Percentiles rank a stretch among this genome's conserved stretches.
phyloP scores from a whole-genome alignment of 2,329 filamentous ascomycete genomes.

The Ophiocordyceps camponoti-saundersi region DNA sequence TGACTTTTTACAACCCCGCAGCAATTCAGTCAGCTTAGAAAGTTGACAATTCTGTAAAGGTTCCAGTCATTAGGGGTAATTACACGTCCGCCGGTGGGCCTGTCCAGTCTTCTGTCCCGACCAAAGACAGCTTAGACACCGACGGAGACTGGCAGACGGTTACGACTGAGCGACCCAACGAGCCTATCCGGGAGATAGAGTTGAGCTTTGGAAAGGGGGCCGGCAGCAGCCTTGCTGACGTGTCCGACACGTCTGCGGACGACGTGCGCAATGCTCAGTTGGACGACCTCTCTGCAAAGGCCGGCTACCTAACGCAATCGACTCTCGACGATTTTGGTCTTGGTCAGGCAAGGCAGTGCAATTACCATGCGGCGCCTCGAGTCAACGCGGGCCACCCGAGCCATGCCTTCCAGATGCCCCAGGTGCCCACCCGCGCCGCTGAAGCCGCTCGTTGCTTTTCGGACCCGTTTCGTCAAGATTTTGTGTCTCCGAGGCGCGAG shows the following conservation, averaged over 20 bases:
- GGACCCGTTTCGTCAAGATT: constrained; percentile 8
- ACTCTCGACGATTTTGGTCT: background rate
- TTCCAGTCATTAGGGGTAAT: constrained; percentile 11
- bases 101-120: constrained; percentile 4
- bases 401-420: constrained; percentile 6
- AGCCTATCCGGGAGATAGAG: constrained; percentile 7
- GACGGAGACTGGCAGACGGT: constrained; percentile 20
- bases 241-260: constrained; percentile 18
- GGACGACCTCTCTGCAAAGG: background rate
- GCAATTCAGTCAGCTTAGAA: constrained; percentile 22
- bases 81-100: background rate
- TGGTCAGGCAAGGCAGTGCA: background rate
- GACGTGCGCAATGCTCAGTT: constrained; percentile 2
- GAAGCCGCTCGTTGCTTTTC: constrained; percentile 11
- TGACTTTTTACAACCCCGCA: constrained; percentile 18
- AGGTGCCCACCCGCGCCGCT: constrained; percentile 7
- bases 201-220: constrained; percentile 11
- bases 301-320: background rate
- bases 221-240: constrained; percentile 28
- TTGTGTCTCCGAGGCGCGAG: background rate
- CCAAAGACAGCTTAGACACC: constrained; percentile 2
- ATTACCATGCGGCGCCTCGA: background rate
- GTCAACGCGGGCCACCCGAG: constrained; percentile 2
- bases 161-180: constrained; percentile 12
- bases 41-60: constrained; percentile 20